Conservation (phyloP, 352 stramenopile genomes). For the Blastocystis sp. region DNA sequence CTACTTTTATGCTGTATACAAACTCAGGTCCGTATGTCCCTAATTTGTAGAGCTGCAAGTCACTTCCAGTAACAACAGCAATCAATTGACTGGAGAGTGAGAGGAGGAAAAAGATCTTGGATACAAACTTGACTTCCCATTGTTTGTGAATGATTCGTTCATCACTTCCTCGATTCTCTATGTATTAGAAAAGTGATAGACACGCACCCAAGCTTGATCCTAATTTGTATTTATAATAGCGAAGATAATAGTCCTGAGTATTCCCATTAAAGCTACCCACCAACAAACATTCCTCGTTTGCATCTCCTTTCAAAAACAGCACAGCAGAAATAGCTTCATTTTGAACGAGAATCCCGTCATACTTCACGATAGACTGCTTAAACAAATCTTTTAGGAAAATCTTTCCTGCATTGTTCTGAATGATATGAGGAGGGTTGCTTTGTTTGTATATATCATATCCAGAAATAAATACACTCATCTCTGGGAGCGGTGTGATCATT, state of each 20-base stretch:
- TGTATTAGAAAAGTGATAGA: not conserved
- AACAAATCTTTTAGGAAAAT: not conserved
- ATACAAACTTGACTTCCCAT: not conserved
- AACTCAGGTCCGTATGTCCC: not conserved
- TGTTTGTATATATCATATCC: not conserved
- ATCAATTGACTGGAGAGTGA: not conserved
- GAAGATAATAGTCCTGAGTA: not conserved
- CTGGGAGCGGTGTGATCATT: not conserved
- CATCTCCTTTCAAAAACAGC: not conserved
- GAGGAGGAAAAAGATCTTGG: not conserved
- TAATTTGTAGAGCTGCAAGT: constrained; percentile 13
- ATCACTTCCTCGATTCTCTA: not conserved
- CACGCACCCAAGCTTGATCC: not conserved
- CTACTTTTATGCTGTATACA: not conserved
- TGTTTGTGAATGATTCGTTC: not conserved
- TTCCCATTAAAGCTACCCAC: not conserved
- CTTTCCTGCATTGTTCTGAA: not conserved
- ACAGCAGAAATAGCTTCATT: not conserved
- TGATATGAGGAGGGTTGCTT: not conserved
- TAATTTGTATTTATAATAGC: not conserved
- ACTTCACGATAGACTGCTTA: not conserved
- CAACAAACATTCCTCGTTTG: not conserved
- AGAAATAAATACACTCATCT: not conserved
- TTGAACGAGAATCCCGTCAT: no score
- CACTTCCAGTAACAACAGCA: not conserved